Evolutionary conservation across 306 rosid genomes (phyloP).

Genomic region (Morella rubra): DNA sequence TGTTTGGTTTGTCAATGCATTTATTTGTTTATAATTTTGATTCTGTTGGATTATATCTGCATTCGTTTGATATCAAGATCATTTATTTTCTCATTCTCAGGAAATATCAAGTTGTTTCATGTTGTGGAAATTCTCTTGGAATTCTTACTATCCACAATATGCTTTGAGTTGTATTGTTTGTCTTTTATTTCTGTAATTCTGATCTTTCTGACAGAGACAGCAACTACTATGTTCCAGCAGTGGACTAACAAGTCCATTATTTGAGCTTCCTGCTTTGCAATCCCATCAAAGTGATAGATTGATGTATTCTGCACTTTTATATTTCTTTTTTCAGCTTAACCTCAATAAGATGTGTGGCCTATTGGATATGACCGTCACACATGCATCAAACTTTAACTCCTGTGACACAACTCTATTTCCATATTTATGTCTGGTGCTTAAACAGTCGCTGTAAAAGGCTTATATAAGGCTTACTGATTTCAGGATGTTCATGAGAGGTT

Average conservation of each 20-base stretch:
- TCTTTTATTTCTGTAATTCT: not conserved
- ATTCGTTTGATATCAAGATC: not conserved
- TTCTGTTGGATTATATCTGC: not conserved
- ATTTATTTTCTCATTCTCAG: not conserved
- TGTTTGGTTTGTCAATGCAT: not conserved
- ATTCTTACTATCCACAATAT: not conserved
- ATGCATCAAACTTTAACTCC: not conserved
- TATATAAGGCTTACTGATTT: slow-evolving; percentile 21
- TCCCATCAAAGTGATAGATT: not conserved
- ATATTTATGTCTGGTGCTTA: slow-evolving; percentile 1
- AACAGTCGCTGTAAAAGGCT: not conserved
- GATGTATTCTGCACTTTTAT: not conserved
- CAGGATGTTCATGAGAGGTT: slow-evolving; percentile 95
- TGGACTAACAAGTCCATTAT: not conserved
- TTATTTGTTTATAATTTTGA: not conserved
- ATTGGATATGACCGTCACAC: not conserved
- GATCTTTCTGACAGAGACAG: not conserved
- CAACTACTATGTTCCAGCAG: not conserved
- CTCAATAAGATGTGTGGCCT: not conserved
- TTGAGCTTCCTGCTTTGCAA: not conserved
- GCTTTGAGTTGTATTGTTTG: not conserved
- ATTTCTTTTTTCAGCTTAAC: not conserved
- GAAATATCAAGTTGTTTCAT: not conserved
- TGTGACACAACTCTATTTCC: not conserved
- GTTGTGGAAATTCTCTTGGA: not conserved